phyloP scores from a whole-genome alignment of 2,329 filamentous ascomycete species.

The Coniella lustricola region DNA sequence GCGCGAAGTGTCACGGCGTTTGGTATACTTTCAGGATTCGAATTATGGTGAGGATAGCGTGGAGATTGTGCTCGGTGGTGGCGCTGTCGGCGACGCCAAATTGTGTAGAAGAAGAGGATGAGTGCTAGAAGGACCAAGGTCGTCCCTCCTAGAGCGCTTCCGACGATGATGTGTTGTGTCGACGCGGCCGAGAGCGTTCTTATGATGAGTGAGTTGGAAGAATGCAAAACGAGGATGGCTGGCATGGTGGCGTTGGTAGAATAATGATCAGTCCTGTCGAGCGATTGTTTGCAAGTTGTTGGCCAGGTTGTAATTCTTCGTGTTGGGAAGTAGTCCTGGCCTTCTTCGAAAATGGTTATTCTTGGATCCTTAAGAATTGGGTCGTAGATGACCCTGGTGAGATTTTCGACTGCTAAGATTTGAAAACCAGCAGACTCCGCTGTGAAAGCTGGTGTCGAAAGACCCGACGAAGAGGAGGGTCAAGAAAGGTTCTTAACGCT shows the following conservation, averaged over 20 bases:
- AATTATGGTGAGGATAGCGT: not conserved
- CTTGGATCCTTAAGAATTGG: no score
- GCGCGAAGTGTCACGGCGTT: not conserved
- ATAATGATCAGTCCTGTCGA: no score
- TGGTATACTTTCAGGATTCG: no score
- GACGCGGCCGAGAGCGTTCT: not conserved
- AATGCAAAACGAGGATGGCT: not conserved
- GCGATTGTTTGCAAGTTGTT: no score
- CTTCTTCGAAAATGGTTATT: no score
- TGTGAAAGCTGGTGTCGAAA: not conserved
- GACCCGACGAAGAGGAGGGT: not conserved
- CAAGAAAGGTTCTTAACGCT: not conserved
- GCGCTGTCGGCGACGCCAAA: conserved; percentile 1
- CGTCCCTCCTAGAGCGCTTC: conserved; percentile 5
- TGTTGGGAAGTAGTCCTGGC: no score
- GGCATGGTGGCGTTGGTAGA: no score
- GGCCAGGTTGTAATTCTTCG: no score
- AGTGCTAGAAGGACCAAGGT: not conserved
- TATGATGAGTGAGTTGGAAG: not conserved
- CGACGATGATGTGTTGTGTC: conserved; percentile 6
- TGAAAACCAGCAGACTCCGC: not conserved
- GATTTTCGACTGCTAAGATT: not conserved
- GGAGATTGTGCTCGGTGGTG: no score
- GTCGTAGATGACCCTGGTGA: no score
- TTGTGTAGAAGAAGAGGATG: not conserved